Conservation (phyloP, 2,329 filamentous ascomycete species). For the Coniochaeta ligniaria region DNA sequence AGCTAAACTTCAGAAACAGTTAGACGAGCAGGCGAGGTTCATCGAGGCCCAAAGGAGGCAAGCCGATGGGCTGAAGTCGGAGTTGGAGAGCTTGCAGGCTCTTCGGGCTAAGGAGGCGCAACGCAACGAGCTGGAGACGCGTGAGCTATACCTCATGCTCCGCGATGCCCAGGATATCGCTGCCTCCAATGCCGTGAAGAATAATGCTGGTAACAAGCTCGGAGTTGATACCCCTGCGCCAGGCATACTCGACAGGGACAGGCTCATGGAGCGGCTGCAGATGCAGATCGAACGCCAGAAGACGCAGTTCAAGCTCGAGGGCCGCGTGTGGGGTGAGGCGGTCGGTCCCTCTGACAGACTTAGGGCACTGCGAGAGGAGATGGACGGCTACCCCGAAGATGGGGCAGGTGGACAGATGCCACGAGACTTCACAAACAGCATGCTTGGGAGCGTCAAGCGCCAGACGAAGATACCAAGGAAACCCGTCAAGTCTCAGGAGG, state of each 20-base stretch:
- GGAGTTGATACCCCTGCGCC: conserved; percentile 62
- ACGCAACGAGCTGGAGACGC: conserved; percentile 89
- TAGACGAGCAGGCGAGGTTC: conserved; percentile 87
- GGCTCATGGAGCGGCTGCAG: conserved; percentile 86
- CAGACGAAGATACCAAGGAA: conserved; percentile 49
- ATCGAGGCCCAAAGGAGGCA: conserved; percentile 86
- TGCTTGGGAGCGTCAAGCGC: conserved; percentile 66
- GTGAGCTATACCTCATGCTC: conserved; percentile 97
- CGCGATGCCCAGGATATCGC: conserved; percentile 95
- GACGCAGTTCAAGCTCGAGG: conserved; percentile 95
- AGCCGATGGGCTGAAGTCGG: conserved; percentile 80
- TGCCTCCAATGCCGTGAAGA: conserved; percentile 68
- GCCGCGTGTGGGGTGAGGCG: conserved; percentile 77
- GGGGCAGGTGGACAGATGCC: conserved; percentile 47
- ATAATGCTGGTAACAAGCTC: conserved; percentile 36
- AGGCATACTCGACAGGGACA: conserved; percentile 87
- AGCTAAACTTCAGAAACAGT: conserved; percentile 82
- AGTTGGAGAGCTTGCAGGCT: conserved; percentile 79
- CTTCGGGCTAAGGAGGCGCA: conserved; percentile 86
- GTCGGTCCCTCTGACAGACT: conserved; percentile 85
- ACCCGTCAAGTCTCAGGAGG: conserved; percentile 32
- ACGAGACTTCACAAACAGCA: conserved; percentile 61
- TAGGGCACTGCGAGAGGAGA: conserved; percentile 85
- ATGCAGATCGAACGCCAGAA: conserved; percentile 95
- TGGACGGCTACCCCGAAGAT: conserved; percentile 60